Base-by-base conservation (phyloP, 1,284 basidiomycete species). In the Ustilago bromivora region DNA sequence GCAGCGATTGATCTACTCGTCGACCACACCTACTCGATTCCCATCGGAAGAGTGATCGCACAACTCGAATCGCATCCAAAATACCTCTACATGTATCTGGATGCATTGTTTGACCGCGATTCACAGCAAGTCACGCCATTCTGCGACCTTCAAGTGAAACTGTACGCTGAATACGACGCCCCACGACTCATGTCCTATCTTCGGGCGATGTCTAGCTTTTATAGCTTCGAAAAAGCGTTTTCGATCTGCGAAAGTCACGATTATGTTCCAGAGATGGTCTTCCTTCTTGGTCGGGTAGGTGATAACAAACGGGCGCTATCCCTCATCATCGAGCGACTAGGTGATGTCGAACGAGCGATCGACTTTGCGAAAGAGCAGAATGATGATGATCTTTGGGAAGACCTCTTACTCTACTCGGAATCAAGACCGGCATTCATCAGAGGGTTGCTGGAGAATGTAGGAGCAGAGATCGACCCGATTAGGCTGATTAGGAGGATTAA, bases 361-460 rank as follows among this genome's bases (percentile, higher is more conserved):
- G 96, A 98, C 71, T 99, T 99, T 84, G 96, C 96, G 0, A 96
- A 96, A 84, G 96, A 98, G 86, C 96, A 98, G 86, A 93, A 92
- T 67, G 97, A 99, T 80, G 92, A 95, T 76, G 97, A 99, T 86
- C 90, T 99, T 0, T 99, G 97, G 97, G 96, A 98, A 83, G 95
- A 98, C 85, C 89, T 99, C 12, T 88, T 99, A 23, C 91, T 90
- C 69, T 98, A 99, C 84, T 96, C 96, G 0, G 96, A 98, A 87
- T 95, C 94, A 17, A 89, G 94, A 67, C 97, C 96, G 47, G 94
- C 92, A 0, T 99, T 99, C 88, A 98, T 99, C 59, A 92, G 95
- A 3, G 96, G 93, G 1, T 88, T 99, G 9, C 79, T 88, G 28
- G 96, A 99, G 87, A 97, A 98, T 74, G 94, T 98, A 41, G 96